Conservation (phyloP, 352 stramenopile species). For the Phytophthora idaei region DNA sequence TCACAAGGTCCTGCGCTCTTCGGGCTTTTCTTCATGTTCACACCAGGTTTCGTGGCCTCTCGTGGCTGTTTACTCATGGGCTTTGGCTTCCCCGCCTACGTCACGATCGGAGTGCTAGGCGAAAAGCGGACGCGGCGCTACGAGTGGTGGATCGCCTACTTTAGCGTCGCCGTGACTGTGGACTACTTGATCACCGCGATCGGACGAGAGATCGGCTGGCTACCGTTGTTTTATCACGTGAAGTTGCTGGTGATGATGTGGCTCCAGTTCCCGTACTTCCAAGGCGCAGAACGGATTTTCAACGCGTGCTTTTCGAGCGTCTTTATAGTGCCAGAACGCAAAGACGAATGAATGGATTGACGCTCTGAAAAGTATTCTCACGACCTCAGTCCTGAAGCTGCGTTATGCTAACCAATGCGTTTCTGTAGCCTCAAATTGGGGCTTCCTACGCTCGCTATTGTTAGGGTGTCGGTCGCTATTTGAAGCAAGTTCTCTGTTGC, state of each 20-base stretch:
- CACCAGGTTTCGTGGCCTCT: conserved; percentile 80
- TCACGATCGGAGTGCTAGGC: conserved; percentile 77
- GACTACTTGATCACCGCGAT: conserved; percentile 75
- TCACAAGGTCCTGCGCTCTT: conserved; percentile 78
- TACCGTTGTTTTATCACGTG: conserved; percentile 88
- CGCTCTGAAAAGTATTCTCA: neutral
- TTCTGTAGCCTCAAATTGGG: neutral
- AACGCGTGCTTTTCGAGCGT: conserved; percentile 75
- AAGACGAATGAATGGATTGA: conserved; percentile 43
- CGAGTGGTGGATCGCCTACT: conserved; percentile 91
- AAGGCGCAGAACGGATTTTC: conserved; percentile 82
- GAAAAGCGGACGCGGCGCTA: conserved; percentile 80
- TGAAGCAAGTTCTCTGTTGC: neutral
- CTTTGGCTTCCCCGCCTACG: conserved; percentile 86
- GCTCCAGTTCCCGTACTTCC: conserved; percentile 92
- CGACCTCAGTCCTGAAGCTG: no score
- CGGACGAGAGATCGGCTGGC: conserved; percentile 63
- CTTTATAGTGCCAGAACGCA: conserved; percentile 59
- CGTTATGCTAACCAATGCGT: no score
- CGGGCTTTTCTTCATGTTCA: conserved; percentile 86
- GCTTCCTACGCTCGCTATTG: conserved; percentile 19
- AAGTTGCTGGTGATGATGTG: conserved; percentile 87
- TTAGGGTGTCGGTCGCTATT: conserved; percentile 1
- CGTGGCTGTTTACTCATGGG: conserved; percentile 74
- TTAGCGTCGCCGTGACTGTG: conserved; percentile 65